Evolutionary conservation across 768 basidiomycete species (phyloP), one percentile per base, ranked within the genome.

Genomic region (Mycena indigotica): DNA sequence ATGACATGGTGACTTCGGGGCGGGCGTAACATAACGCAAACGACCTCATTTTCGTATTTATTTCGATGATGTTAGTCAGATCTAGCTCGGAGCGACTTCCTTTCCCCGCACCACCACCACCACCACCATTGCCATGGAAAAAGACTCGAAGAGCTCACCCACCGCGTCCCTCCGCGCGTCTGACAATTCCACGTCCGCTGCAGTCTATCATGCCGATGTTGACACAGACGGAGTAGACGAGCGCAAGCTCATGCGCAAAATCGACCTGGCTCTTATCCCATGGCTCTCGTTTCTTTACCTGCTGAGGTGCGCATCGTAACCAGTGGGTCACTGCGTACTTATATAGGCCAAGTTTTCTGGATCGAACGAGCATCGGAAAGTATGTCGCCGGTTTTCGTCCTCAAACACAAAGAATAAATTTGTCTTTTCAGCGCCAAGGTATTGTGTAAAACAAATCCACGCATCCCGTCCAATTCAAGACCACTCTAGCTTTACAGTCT

Each of bases 241-340:
- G 70, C 80, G 80, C 55, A 85, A 83, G 67, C 68, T 91, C 58
- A 66, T 92, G 59, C 75, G 88, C 65, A 91, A 89, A 72, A 79
- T 91, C 46, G 88, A 88, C 70, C 62, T 77, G 56, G 79, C 80
- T n/a, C 77, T 88, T 60, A 77, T 88, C 32, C 84, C 86, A 10
- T 89, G 87, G 88, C 66, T 88, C 38, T 85, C 88, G 4, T 79
- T 94, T 52, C 71, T 93, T 63, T 91, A 91, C 71, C 75, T 92
- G 32, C 75, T 93, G 35, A 86, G 86, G 63, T 92, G 91, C 77
- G 70, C 85, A 53, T 82, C 59, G 82, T 80, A 55, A 79, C 83
- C n/a, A n/a, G n/a, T n/a, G n/a, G n/a, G n/a, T n/a, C 55, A 82
- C 81, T 32, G 83, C 84, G 60, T 53, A 32, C 50, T 58, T 58